Percentiles rank a stretch among this genome's conserved stretches.
Evolutionary conservation across 2,329 filamentous ascomycete species (phyloP).

Genomic region (Aspergillus tamarii): DNA sequence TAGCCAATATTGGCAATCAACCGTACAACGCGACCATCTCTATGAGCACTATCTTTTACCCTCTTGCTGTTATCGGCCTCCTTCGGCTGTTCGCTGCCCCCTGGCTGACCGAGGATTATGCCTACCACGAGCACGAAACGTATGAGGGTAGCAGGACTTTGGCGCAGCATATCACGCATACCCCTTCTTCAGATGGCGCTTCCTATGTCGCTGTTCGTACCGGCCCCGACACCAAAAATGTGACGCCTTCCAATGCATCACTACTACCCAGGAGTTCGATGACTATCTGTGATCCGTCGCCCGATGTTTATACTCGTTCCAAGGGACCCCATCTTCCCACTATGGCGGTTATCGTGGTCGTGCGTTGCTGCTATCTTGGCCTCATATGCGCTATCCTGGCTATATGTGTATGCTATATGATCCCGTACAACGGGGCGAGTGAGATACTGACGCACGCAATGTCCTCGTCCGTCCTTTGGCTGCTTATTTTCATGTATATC

Average conservation of each 20-base stretch:
- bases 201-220: not conserved
- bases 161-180: not conserved
- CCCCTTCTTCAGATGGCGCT: not conserved
- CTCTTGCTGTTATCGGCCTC: conserved; percentile 5
- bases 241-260: not conserved
- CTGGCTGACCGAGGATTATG: conserved; percentile 10
- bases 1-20: not conserved
- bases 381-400: not conserved
- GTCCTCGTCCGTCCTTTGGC: not conserved
- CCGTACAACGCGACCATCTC: conserved; percentile 5
- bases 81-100: conserved; percentile 7
- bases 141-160: not conserved
- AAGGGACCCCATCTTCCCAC: not conserved
- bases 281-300: not conserved
- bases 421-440: not conserved
- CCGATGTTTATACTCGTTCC: not conserved
- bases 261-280: not conserved
- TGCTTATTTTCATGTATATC: not conserved
- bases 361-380: conserved; percentile 2
- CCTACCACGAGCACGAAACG: conserved; percentile 3
- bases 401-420: conserved; percentile 5
- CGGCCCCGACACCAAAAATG: not conserved
- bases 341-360: not conserved
- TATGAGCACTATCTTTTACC: conserved; percentile 10
- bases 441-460: not conserved